phyloP scores from a whole-genome alignment of 2,329 filamentous ascomycete species.

The Teratosphaeria gauchensis region DNA sequence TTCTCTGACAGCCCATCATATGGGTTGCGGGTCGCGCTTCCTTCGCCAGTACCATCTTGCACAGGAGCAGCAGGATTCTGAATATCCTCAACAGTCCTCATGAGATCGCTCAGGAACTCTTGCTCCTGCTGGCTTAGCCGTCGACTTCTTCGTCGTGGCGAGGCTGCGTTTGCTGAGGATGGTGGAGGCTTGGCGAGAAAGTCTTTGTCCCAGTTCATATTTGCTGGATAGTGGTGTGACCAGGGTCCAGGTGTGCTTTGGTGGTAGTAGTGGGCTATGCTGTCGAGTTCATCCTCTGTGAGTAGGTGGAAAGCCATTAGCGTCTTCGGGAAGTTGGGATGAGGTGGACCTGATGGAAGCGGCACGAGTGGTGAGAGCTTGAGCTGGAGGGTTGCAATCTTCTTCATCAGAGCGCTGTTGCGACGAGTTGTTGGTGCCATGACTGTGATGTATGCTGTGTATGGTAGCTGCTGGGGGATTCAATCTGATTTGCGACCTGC shows the following conservation, averaged over 20 bases:
- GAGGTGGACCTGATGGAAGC: conserved; percentile 48
- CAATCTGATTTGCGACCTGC: neutral
- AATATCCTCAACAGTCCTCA: conserved; percentile 29
- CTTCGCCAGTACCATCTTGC: neutral
- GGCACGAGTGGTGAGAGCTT: conserved; percentile 55
- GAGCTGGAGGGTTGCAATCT: conserved; percentile 57
- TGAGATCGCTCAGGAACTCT: conserved; percentile 17
- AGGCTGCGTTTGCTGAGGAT: conserved; percentile 2
- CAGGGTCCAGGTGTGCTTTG: conserved; percentile 51
- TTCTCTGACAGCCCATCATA: conserved; percentile 26
- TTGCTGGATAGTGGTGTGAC: conserved; percentile 55
- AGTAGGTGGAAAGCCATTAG: conserved; percentile 66
- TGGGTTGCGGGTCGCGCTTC: conserved; percentile 6
- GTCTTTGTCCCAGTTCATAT: conserved; percentile 50
- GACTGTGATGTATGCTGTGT: neutral
- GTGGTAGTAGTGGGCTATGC: conserved; percentile 63
- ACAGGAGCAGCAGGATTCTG: conserved; percentile 13
- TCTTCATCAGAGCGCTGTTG: conserved; percentile 41
- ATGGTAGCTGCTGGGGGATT: neutral
- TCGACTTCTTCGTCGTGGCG: conserved; percentile 7
- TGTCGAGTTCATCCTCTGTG: conserved; percentile 60
- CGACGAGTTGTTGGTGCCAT: conserved; percentile 25
- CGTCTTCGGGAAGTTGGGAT: conserved; percentile 55
- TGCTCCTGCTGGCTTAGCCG: conserved; percentile 13
- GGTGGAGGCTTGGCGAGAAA: conserved; percentile 23